Conservation (phyloP, 192 early-diverging fungal genomes). For the Dissophora ornata region DNA sequence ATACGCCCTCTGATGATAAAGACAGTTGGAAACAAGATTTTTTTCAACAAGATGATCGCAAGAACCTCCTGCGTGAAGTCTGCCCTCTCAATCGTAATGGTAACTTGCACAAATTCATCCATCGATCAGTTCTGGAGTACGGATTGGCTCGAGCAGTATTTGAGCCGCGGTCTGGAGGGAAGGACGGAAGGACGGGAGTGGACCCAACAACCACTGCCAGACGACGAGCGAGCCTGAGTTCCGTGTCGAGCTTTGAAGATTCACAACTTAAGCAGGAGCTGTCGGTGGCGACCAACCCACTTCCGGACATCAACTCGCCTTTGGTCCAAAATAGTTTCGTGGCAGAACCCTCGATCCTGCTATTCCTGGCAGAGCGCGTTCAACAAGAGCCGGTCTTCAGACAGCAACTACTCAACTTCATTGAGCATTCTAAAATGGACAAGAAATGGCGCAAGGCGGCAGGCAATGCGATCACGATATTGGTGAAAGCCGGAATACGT, state of each 20-base stretch:
- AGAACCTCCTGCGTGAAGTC: not conserved
- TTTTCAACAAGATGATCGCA: not conserved
- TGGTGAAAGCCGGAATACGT: too few relatives aligned
- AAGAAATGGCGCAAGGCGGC: too few relatives aligned
- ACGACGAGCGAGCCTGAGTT: not conserved
- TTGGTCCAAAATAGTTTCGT: not conserved
- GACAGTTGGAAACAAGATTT: not conserved
- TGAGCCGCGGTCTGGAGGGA: too few relatives aligned
- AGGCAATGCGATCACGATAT: too few relatives aligned
- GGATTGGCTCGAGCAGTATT: not conserved
- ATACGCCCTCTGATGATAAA: too few relatives aligned
- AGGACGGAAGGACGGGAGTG: not conserved
- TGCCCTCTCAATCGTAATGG: not conserved
- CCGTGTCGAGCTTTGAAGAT: not conserved
- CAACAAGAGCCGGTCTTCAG: too few relatives aligned
- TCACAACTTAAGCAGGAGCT: not conserved
- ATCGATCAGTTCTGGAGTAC: conserved; percentile 5
- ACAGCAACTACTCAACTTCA: too few relatives aligned
- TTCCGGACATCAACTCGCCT: not conserved
- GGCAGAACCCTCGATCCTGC: too few relatives aligned
- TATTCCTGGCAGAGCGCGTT: too few relatives aligned
- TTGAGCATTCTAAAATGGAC: too few relatives aligned
- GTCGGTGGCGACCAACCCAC: not conserved
- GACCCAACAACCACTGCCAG: not conserved
- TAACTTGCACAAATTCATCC: not conserved